phyloP scores from a whole-genome alignment of 495 filamentous ascomycete genomes.

The Xylaria acuta region DNA sequence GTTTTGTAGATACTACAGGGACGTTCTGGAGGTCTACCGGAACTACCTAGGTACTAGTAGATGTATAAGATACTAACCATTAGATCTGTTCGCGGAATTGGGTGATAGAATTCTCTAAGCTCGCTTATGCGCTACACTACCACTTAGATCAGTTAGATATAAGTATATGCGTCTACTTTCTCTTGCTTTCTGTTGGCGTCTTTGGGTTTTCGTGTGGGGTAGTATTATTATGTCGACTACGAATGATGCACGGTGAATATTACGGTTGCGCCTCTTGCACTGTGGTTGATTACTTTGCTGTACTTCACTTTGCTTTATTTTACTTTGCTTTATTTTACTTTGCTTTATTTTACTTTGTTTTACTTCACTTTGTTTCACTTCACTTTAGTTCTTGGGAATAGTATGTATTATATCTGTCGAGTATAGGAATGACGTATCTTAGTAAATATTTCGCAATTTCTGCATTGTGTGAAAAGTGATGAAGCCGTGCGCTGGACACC shows the following conservation, averaged over 20 bases:
- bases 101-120: too few species aligned
- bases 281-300: not conserved
- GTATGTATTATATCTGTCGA: not conserved
- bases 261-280: not conserved
- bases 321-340: too few species aligned
- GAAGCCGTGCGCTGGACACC: not conserved
- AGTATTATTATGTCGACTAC: not conserved
- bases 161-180: too few species aligned
- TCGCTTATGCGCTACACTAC: too few species aligned
- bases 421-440: not conserved
- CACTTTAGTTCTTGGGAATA: not conserved
- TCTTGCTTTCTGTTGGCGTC: not conserved
- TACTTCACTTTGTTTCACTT: too few species aligned
- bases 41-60: not conserved
- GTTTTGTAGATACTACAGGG: too few species aligned
- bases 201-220: not conserved
- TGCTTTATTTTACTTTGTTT: too few species aligned
- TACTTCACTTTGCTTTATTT: too few species aligned
- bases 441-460: not conserved
- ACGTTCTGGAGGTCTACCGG: not conserved
- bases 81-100: not conserved
- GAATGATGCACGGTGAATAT: not conserved
- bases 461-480: not conserved
- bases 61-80: not conserved
- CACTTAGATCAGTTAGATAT: too few species aligned